Conservation (phyloP, 371 early-diverging fungal species). For the Apophysomyces sp. region DNA sequence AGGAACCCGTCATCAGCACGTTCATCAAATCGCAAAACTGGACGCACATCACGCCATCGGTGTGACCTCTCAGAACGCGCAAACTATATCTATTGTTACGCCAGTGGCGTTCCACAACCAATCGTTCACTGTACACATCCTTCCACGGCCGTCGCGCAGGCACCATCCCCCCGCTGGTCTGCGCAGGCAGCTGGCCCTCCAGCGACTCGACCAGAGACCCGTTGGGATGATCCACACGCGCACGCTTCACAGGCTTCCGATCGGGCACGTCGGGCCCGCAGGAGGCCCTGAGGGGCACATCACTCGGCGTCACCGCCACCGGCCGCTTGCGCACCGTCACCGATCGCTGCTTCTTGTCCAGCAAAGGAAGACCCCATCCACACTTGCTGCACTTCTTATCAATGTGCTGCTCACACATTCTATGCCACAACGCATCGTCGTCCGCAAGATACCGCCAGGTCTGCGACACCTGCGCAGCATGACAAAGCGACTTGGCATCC, state of each 20-base stretch:
- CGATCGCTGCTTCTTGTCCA: constrained; percentile 41
- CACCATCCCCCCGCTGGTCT: background rate
- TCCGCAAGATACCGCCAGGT: constrained; percentile 83
- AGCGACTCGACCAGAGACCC: background rate
- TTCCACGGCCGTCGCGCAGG: constrained; percentile 70
- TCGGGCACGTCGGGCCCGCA: constrained; percentile 18
- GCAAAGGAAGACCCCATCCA: constrained; percentile 91
- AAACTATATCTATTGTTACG: constrained; percentile 66
- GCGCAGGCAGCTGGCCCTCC: background rate
- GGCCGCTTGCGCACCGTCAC: constrained; percentile 12
- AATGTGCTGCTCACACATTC: constrained; percentile 96
- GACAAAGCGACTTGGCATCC: constrained; percentile 91
- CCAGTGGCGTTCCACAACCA: constrained; percentile 86
- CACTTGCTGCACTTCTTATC: constrained; percentile 93
- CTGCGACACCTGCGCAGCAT: constrained; percentile 84
- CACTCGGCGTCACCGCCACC: background rate
- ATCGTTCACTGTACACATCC: constrained; percentile 79
- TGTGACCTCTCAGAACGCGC: constrained; percentile 68
- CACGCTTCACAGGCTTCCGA: background rate
- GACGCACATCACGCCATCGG: constrained; percentile 85
- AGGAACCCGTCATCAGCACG: constrained; percentile 81
- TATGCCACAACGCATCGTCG: constrained; percentile 90
- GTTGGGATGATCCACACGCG: background rate
- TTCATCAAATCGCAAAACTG: constrained; percentile 78
- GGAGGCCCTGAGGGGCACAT: constrained; percentile 14